Percentiles rank a stretch among this genome's conserved stretches.
Evolutionary conservation across 2,329 filamentous ascomycete species (phyloP).

Genomic region (Fusarium dlaminii): DNA sequence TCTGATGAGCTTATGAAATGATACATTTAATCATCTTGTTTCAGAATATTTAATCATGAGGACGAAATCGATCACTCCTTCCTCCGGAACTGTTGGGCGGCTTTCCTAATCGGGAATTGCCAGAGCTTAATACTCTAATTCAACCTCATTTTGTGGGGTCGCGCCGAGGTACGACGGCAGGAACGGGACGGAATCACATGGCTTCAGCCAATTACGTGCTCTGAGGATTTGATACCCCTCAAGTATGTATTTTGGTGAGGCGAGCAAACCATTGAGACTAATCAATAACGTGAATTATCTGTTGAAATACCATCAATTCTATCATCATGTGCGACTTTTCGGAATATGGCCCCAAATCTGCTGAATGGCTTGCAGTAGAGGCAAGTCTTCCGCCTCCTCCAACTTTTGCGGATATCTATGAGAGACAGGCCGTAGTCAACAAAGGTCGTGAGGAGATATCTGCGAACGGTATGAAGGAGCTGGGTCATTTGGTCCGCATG

Average conservation of each 20-base stretch:
- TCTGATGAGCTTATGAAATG: neutral
- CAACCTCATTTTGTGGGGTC: neutral
- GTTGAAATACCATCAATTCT: neutral
- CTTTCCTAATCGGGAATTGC: conserved; percentile 6
- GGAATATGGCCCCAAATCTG: conserved; percentile 52
- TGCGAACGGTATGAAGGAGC: conserved; percentile 8
- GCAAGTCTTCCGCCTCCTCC: conserved; percentile 4
- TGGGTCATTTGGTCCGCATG: conserved; percentile 43
- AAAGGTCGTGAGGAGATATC: conserved; percentile 13
- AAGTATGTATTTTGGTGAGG: neutral
- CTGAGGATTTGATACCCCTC: neutral
- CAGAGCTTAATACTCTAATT: neutral
- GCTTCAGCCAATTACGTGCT: neutral
- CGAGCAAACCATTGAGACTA: neutral
- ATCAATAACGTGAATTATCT: neutral
- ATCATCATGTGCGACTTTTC: conserved; percentile 42
- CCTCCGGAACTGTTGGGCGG: neutral
- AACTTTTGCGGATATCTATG: conserved; percentile 6
- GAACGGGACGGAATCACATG: neutral
- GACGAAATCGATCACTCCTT: neutral
- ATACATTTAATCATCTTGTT: neutral
- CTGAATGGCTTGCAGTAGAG: conserved; percentile 56
- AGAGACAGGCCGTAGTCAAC: conserved; percentile 11
- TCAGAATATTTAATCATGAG: neutral
- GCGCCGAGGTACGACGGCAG: neutral